Percentiles rank a stretch among this genome's conserved stretches.
phyloP scores from a whole-genome alignment of 2,329 filamentous ascomycete species.

The Bipolaris sorokiniana region DNA sequence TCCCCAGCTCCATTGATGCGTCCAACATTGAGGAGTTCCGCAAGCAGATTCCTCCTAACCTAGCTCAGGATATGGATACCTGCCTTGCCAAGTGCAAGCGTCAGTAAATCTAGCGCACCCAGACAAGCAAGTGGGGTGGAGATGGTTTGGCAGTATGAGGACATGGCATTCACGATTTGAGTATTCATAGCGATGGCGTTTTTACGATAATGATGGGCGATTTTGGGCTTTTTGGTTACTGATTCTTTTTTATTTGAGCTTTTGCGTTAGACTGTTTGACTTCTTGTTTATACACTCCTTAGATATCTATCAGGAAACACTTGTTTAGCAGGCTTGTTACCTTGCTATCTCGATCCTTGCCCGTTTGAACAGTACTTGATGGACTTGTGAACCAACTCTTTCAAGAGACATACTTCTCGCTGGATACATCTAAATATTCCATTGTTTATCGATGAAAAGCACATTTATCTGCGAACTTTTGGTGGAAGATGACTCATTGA shows the following conservation, averaged over 20 bases:
- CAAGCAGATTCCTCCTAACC: constrained; percentile 53
- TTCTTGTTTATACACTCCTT: constrained; percentile 8
- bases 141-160: neutral
- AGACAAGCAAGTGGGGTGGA: neutral
- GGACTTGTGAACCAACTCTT: neutral
- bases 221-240: constrained; percentile 15
- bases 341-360: neutral
- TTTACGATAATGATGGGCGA: constrained; percentile 11
- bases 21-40: constrained; percentile 48
- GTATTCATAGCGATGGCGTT: constrained; percentile 28
- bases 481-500: no score
- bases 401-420: no score
- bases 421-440: no score
- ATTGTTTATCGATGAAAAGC: no score
- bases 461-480: no score
- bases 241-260: constrained; percentile 13
- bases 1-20: constrained; percentile 42
- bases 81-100: constrained; percentile 59
- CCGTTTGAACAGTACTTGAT: neutral
- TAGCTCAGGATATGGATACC: constrained; percentile 60
- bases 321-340: neutral
- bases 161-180: constrained; percentile 5
- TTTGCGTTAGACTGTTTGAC: constrained; percentile 15
- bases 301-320: constrained; percentile 3
- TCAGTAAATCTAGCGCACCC: neutral